A percentile compares a stretch with the other conserved stretches of the same genome.
phyloP scores from a whole-genome alignment of 148 eudicot genomes.

The Arctostaphylos glauca region DNA sequence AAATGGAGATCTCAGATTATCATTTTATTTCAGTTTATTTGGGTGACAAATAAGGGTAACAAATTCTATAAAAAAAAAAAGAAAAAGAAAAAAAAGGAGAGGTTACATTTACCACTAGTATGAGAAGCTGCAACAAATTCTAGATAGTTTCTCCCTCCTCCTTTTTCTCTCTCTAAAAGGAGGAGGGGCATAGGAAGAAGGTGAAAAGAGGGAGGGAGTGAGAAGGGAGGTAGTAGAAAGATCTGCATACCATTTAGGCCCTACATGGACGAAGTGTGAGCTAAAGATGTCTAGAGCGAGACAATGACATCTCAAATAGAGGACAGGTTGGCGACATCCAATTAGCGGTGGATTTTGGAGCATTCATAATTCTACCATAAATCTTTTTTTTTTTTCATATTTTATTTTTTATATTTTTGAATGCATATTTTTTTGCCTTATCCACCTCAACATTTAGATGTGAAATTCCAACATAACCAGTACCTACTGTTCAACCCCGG shows the following conservation, averaged over 20 bases:
- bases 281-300: conserved; percentile 14
- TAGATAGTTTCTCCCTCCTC: too few species aligned
- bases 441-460: not conserved
- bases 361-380: conserved; percentile 19
- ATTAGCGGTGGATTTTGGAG: conserved; percentile 29
- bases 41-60: not conserved
- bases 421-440: not conserved
- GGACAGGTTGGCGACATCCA: conserved; percentile 25
- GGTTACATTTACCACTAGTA: too few species aligned
- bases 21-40: not conserved
- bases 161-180: conserved; percentile 14
- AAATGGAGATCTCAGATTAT: not conserved
- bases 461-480: not conserved
- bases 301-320: conserved; percentile 21
- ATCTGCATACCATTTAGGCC: conserved; percentile 41
- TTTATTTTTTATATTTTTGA: not conserved
- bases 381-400: not conserved
- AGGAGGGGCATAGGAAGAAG: not conserved
- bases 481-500: not conserved
- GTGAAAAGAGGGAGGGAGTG: conserved; percentile 12
- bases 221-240: conserved; percentile 30
- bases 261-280: conserved; percentile 20
- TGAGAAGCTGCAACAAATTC: too few species aligned
- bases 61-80: too few species aligned
- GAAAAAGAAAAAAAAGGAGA: too few species aligned